Conservation (phyloP, 2,329 filamentous ascomycete genomes). For the Epichloe hybrida region DNA sequence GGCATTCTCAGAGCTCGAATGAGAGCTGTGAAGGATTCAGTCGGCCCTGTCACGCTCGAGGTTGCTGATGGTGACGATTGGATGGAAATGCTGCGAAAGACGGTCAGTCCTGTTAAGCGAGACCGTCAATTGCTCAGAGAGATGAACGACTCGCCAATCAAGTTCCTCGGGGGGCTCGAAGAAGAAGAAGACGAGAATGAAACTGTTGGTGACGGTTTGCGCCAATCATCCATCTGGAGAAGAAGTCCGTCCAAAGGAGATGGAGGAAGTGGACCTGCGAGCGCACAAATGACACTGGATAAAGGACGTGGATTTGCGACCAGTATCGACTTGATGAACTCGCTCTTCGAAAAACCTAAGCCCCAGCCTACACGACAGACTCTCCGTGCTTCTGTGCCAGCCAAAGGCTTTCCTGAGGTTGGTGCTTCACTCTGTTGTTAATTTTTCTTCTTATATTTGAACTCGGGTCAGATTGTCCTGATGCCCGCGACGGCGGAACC, state of each 20-base stretch:
- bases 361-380: conserved; percentile 43
- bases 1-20: conserved; percentile 50
- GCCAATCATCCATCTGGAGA: conserved; percentile 23
- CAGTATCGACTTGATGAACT: conserved; percentile 94
- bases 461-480: conserved; percentile 12
- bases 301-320: conserved; percentile 62
- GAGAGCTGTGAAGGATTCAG: conserved; percentile 48
- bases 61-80: conserved; percentile 68
- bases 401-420: conserved; percentile 75
- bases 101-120: conserved; percentile 86
- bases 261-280: conserved; percentile 16
- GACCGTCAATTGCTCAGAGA: conserved; percentile 61
- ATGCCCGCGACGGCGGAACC: neutral
- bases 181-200: conserved; percentile 16
- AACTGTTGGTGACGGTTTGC: conserved; percentile 36
- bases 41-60: conserved; percentile 44
- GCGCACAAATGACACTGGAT: conserved; percentile 21
- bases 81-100: conserved; percentile 86
- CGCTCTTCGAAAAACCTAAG: conserved; percentile 66
- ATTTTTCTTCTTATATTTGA: conserved; percentile 16
- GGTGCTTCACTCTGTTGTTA: conserved; percentile 38
- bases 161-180: conserved; percentile 13
- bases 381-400: conserved; percentile 34
- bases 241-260: conserved; percentile 18
- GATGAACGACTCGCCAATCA: conserved; percentile 39